Evolutionary conservation across 2,329 filamentous ascomycete species (phyloP).

Genomic region (Aspergillus bombycis): DNA sequence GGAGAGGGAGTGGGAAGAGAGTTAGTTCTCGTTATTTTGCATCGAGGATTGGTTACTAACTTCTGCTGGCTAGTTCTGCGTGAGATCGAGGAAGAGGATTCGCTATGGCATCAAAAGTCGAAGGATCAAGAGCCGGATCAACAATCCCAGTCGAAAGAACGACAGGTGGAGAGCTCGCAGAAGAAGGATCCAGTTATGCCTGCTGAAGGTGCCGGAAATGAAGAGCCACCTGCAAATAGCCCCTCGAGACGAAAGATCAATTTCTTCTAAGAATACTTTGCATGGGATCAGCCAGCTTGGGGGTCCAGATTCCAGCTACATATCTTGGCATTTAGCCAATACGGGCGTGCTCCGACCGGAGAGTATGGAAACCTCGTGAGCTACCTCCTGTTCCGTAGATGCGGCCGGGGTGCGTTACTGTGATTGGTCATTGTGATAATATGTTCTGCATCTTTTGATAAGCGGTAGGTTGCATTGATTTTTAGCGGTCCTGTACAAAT

Average conservation of each 20-base stretch:
- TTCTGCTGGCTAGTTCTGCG: constrained; percentile 33
- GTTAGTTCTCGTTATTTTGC: constrained; percentile 50
- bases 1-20: constrained; percentile 87
- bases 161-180: constrained; percentile 11
- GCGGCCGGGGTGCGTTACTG: background rate
- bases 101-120: constrained; percentile 38
- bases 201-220: constrained; percentile 14
- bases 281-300: background rate
- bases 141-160: constrained; percentile 14
- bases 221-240: constrained; percentile 19
- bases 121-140: constrained; percentile 16
- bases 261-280: constrained; percentile 30
- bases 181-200: constrained; percentile 23
- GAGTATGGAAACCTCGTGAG: background rate
- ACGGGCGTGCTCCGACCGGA: background rate
- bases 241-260: constrained; percentile 29
- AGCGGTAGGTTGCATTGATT: background rate
- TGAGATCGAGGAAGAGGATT: constrained; percentile 46
- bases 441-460: background rate
- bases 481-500: background rate
- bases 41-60: background rate
- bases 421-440: background rate
- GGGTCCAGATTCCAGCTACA: background rate
- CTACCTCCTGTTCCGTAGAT: too few relatives aligned
- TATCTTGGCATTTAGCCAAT: background rate